Conservation (phyloP, 192 early-diverging fungal genomes). For the Thamnidium elegans region DNA sequence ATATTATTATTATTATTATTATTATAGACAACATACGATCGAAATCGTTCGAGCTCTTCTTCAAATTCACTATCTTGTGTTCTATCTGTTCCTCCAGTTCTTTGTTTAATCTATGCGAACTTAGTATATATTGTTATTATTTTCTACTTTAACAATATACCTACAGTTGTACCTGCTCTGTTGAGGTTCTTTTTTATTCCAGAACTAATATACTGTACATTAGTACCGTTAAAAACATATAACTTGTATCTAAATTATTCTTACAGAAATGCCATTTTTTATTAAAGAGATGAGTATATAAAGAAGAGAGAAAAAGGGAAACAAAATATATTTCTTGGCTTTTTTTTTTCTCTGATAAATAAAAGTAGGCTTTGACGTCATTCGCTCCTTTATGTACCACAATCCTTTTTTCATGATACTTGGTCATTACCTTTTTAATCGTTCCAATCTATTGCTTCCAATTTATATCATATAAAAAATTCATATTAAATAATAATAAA, state of each 20-base stretch:
- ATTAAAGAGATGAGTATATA: background rate
- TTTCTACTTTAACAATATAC: background rate
- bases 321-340: conserved; percentile 5
- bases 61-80: conserved; percentile 69
- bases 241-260: background rate
- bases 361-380: too few species aligned
- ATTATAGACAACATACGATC: conserved; percentile 21
- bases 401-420: too few species aligned
- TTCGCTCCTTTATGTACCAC: too few species aligned
- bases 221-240: background rate
- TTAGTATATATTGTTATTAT: background rate
- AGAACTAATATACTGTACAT: conserved; percentile 42
- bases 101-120: conserved; percentile 56
- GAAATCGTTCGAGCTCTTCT: conserved; percentile 31
- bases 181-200: conserved; percentile 82
- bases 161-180: conserved; percentile 66
- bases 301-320: background rate
- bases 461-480: too few species aligned
- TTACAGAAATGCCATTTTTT: conserved; percentile 36
- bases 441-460: too few species aligned
- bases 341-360: too few species aligned
- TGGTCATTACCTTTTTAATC: too few species aligned
- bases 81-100: conserved; percentile 73
- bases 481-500: too few species aligned
- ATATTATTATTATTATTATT: background rate